These are phyloP conservation scores for Paralagenidium karlingii DNA, from an alignment of 352 stramenopile species.

Conservation along the genomic window DNA sequence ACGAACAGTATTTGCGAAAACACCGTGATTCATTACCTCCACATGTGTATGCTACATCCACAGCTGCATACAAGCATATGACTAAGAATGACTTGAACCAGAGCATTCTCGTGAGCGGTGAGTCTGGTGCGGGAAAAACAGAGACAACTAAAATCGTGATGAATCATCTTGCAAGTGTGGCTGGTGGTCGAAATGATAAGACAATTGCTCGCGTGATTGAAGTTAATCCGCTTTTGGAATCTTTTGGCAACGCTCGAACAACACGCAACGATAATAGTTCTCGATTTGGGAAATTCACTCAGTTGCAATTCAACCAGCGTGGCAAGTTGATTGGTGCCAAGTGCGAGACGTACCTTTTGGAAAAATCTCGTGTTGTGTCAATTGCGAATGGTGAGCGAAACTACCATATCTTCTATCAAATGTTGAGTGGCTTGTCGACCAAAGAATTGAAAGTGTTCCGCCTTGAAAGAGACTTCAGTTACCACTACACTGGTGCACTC, in stretches of 20 bases:
- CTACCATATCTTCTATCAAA: constrained; percentile 98
- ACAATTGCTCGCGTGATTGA: constrained; percentile 87
- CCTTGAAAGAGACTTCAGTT: constrained; percentile 46
- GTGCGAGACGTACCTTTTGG: constrained; percentile 91
- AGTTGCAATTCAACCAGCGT: constrained; percentile 73
- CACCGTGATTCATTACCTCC: constrained; percentile 45
- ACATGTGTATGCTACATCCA: constrained; percentile 82
- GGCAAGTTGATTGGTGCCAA: constrained; percentile 78
- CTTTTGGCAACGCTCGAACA: constrained; percentile 92
- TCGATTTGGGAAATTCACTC: constrained; percentile 85
- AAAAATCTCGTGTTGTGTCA: constrained; percentile 92
- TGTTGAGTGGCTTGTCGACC: constrained; percentile 48
- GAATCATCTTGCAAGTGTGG: constrained; percentile 78
- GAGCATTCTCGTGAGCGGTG: constrained; percentile 79
- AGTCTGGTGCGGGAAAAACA: constrained; percentile 89
- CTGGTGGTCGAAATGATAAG: constrained; percentile 75
- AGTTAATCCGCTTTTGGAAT: constrained; percentile 87
- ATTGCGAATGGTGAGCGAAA: constrained; percentile 94
- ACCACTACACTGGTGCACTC: constrained; percentile 63
- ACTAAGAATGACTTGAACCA: constrained; percentile 65
- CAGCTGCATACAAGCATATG: constrained; percentile 80
- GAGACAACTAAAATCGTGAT: constrained; percentile 95
- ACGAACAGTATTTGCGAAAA: constrained; percentile 73
- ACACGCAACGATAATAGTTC: constrained; percentile 89
- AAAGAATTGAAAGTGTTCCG: constrained; percentile 42